A percentile compares a stretch with the other conserved stretches of the same genome.
Evolutionary conservation across 192 early-diverging fungal species (phyloP).

Genomic region (Blastocladiella britannica): DNA sequence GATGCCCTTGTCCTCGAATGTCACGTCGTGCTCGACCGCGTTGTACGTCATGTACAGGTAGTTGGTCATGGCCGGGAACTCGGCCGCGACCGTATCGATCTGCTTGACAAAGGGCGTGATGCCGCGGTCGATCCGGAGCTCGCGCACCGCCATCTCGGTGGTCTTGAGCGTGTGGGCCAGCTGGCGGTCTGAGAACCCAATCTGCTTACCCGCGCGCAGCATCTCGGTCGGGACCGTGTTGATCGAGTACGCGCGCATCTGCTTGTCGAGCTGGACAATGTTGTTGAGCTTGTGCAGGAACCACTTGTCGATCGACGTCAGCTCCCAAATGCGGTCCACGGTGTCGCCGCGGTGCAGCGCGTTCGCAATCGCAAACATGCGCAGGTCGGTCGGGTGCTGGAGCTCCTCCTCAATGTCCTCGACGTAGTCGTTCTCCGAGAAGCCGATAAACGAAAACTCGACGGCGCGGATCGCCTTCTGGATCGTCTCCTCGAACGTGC

Average conservation of each 20-base stretch:
- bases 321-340: slow-evolving; percentile 71
- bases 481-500: slow-evolving; percentile 93
- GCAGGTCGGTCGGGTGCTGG: slow-evolving; percentile 72
- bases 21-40: slow-evolving; percentile 74
- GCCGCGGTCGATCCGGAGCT: slow-evolving; percentile 50
- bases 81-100: slow-evolving; percentile 95
- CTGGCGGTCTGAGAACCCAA: slow-evolving; percentile 90
- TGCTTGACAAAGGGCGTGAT: slow-evolving; percentile 92
- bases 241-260: slow-evolving; percentile 33
- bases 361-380: slow-evolving; percentile 89
- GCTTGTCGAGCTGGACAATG: slow-evolving; percentile 64
- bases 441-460: slow-evolving; percentile 68
- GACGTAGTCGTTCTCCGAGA: slow-evolving; percentile 46
- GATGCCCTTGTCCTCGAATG: slow-evolving; percentile 78
- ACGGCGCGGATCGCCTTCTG: slow-evolving; percentile 90
- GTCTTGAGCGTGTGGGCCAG: slow-evolving; percentile 48
- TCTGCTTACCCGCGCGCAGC: slow-evolving; percentile 65
- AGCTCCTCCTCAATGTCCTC: slow-evolving; percentile 68
- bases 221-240: slow-evolving; percentile 31
- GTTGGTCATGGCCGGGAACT: slow-evolving; percentile 96
- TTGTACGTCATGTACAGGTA: slow-evolving; percentile 98
- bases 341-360: slow-evolving; percentile 82
- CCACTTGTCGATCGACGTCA: slow-evolving; percentile 92
- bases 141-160: slow-evolving; percentile 75
- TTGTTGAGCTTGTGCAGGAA: slow-evolving; percentile 86